Evolutionary conservation across 176 grass and related monocot genomes (phyloP).

Genomic region (Zea mays): DNA sequence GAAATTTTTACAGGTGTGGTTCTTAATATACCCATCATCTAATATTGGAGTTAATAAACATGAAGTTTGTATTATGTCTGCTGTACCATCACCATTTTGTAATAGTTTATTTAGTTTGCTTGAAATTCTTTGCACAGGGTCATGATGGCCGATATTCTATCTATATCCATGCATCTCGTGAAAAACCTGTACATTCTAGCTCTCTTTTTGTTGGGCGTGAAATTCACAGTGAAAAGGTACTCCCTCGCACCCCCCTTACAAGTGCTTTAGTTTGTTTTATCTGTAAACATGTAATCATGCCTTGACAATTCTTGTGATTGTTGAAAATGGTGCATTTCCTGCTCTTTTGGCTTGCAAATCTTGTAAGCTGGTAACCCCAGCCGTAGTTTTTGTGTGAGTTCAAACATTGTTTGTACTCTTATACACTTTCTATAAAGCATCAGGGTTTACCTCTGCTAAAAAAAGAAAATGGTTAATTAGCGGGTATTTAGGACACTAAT

Average conservation of each 20-base stretch:
- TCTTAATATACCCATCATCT: conserved; percentile 26
- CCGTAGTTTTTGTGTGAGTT: too few species aligned
- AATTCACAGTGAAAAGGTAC: conserved; percentile 92
- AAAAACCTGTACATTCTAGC: conserved; percentile 77
- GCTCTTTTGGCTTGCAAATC: not conserved
- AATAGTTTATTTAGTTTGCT: conserved; percentile 31
- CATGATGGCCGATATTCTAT: conserved; percentile 82
- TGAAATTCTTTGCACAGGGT: conserved; percentile 54
- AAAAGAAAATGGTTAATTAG: not conserved
- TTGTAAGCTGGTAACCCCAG: not conserved
- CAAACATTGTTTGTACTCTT: too few species aligned
- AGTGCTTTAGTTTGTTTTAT: too few species aligned
- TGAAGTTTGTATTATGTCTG: conserved; percentile 11
- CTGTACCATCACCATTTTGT: conserved; percentile 9
- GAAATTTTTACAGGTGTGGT: conserved; percentile 74
- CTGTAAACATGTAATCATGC: not conserved
- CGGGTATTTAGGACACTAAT: not conserved
- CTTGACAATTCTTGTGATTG: conserved; percentile 8
- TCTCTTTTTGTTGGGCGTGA: conserved; percentile 79
- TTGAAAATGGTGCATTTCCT: not conserved
- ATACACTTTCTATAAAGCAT: too few species aligned
- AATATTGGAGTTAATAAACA: not conserved
- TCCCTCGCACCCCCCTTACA: conserved; percentile 4
- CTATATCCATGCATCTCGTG: conserved; percentile 87
- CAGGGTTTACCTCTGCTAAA: not conserved